Base-by-base conservation (phyloP, 179 eudicot genomes). In the Beta lomatogona region DNA sequence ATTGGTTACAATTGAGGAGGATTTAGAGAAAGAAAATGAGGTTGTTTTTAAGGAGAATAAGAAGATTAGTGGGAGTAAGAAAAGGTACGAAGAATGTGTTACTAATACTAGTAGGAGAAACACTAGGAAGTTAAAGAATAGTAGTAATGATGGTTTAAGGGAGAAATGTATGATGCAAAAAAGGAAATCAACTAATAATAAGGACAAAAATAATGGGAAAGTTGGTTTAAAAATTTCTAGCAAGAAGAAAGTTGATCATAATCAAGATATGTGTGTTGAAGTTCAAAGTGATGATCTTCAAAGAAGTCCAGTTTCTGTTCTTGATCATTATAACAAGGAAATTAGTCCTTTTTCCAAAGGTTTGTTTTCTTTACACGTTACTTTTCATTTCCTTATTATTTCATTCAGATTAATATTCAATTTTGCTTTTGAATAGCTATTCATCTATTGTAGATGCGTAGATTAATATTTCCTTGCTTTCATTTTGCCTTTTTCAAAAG, bases 281-380 rank as follows among this genome's bases (percentile, higher is more conserved):
- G 53, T 70, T 45, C 82, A 67, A 28, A 73, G 60, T 81, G 85
- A 82, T 57, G 80, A 73, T 54, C 58, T 52, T 12, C 76, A 83
- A 28, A 0, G 66, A 48, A 85, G 85, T 41, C 87, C 87, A 4
- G 71, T 82, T 76, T 85, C 87, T 76, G 85, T 85, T 31, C 87
- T 85, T 75, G 83, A 79, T 85, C 79, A 79, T 72, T 72, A 1
- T 28, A 4, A 18, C 31, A 74, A 25, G 54, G 81, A 79, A 61
- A 68, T 80, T 71, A 45, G 53, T 54, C 69, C 83, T n/a, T 73
- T 78, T 71, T 79, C 78, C 54, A 58, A 73, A 85, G 87, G 85
- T 82, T 10, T 21, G 81, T 65, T 78, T 54, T 71, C 25, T 60
- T 48, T 36, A 36, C 3, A 36, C 41, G 28, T 36, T 36, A 36